Evolutionary conservation across 345 rosid genomes (phyloP).

Genomic region (Arabidopsis suecica): DNA sequence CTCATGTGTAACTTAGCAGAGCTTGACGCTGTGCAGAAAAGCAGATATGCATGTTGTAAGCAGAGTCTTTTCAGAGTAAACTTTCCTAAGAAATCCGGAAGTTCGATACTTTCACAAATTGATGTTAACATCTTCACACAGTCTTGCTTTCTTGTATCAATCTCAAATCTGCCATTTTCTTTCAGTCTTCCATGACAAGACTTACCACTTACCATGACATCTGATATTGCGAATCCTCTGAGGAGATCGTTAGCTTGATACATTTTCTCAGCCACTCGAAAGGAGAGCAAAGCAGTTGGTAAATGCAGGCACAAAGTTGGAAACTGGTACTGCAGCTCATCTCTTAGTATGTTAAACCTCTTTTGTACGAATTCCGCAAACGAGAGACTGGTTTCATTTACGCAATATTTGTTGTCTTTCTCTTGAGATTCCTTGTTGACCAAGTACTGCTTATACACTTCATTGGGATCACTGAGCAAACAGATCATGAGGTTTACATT

Average conservation of each 20-base stretch:
- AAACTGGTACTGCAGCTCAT: conserved; percentile 31
- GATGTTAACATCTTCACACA: conserved; percentile 25
- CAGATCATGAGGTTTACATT: conserved; percentile 37
- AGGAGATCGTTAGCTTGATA: conserved; percentile 11
- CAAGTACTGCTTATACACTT: too few relatives aligned
- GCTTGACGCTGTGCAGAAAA: conserved; percentile 58
- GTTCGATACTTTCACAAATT: not conserved
- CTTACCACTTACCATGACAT: not conserved
- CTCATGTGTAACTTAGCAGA: conserved; percentile 45
- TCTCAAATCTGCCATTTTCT: not conserved
- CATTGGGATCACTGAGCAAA: conserved; percentile 45
- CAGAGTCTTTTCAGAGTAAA: conserved; percentile 24
- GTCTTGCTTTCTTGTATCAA: conserved; percentile 32
- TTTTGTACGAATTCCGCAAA: conserved; percentile 31
- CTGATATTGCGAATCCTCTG: not conserved
- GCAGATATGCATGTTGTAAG: conserved; percentile 42
- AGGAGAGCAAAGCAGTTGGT: conserved; percentile 45
- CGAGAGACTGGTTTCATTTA: not conserved
- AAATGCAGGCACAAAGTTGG: conserved; percentile 47
- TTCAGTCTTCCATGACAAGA: not conserved
- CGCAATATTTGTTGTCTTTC: not conserved
- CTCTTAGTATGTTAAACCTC: conserved; percentile 25
- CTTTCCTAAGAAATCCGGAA: conserved; percentile 17
- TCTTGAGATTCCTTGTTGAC: not conserved
- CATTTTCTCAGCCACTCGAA: conserved; percentile 42